Percentiles rank a stretch among this genome's conserved stretches.
Conservation (phyloP, 495 filamentous ascomycete genomes). For the Trichoderma reesei region DNA sequence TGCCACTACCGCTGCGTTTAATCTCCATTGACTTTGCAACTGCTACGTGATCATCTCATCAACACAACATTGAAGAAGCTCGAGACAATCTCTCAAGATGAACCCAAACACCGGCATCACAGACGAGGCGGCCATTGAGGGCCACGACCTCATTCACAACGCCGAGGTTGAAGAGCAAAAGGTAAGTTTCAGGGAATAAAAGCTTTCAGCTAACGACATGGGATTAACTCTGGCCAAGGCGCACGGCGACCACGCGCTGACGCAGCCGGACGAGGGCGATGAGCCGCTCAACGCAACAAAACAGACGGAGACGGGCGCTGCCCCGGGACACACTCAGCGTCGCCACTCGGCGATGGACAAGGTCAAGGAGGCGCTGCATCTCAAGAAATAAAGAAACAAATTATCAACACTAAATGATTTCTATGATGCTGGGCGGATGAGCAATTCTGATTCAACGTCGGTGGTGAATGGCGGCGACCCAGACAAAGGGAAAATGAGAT, state of each 20-base stretch:
- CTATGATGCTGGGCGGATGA: neutral
- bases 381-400: constrained; percentile 6
- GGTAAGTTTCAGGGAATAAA: neutral
- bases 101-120: neutral
- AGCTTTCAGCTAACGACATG: neutral
- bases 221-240: neutral
- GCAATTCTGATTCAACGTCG: neutral
- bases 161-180: constrained; percentile 11
- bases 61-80: too few species aligned
- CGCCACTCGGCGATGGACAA: constrained; percentile 11
- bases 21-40: neutral
- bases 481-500: neutral
- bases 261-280: neutral
- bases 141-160: constrained; percentile 10
- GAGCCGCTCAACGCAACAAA: neutral
- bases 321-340: neutral
- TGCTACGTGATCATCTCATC: too few species aligned
- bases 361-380: constrained; percentile 10
- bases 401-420: neutral
- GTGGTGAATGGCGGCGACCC: too few species aligned
- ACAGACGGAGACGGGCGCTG: neutral
- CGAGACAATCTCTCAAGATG: neutral
- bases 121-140: constrained; percentile 10
- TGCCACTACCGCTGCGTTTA: neutral
- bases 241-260: neutral